Evolutionary conservation across 1,284 basidiomycete species (phyloP).

Genomic region (Pyrrhoderma noxium): DNA sequence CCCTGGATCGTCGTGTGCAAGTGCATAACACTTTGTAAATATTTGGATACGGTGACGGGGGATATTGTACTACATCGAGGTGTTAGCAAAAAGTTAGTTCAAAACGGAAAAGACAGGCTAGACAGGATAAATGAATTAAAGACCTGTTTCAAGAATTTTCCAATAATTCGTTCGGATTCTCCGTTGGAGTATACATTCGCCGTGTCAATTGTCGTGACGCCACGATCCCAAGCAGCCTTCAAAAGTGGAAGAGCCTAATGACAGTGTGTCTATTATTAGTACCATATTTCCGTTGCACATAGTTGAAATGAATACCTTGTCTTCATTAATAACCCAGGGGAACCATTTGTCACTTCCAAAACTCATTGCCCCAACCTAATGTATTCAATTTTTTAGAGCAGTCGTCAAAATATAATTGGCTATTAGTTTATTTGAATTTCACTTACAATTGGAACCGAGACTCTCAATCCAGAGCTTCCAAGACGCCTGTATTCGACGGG

Average conservation of each 20-base stretch:
- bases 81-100: not conserved
- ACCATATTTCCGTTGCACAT: not conserved
- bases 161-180: constrained; percentile 38
- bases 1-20: constrained; percentile 21
- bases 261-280: not conserved
- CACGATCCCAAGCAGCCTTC: constrained; percentile 41
- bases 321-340: constrained; percentile 40
- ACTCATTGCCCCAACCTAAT: constrained; percentile 37
- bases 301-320: constrained; percentile 22
- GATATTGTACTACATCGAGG: constrained; percentile 37
- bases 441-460: constrained; percentile 38
- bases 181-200: constrained; percentile 53
- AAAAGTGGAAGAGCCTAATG: constrained; percentile 29
- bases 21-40: constrained; percentile 32
- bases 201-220: constrained; percentile 44
- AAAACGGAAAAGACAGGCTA: not conserved
- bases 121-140: constrained; percentile 17
- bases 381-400: not conserved
- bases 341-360: constrained; percentile 35
- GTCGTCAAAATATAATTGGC: too few relatives aligned
- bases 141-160: constrained; percentile 43
- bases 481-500: constrained; percentile 34
- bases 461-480: constrained; percentile 41
- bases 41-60: constrained; percentile 46
- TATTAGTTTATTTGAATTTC: constrained; percentile 22